phyloP scores from a whole-genome alignment of 1,284 basidiomycete species.

The Tylopilus orsonianus region DNA sequence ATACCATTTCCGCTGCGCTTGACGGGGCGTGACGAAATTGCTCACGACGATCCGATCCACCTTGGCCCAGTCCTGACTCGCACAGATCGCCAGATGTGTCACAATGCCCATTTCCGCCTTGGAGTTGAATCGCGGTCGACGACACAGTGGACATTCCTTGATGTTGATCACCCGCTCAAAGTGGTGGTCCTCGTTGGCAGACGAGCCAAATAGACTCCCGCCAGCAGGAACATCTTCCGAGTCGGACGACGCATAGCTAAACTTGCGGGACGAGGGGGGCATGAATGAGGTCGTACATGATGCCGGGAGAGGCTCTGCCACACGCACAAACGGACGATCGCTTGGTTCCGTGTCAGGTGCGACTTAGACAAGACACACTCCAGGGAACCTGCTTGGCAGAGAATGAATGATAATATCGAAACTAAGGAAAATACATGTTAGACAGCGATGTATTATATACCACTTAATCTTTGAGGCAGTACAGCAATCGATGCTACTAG shows the following conservation, averaged over 20 bases:
- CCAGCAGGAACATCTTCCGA: constrained; percentile 39
- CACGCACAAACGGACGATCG: constrained; percentile 43
- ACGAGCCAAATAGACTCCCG: constrained; percentile 1
- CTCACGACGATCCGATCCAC: constrained; percentile 88
- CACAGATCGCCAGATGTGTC: constrained; percentile 92
- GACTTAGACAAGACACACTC: no score
- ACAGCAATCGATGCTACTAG: no score
- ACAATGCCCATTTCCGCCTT: constrained; percentile 93
- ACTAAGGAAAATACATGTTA: no score
- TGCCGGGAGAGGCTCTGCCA: constrained; percentile 28
- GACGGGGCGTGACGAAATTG: constrained; percentile 94
- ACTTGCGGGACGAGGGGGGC: constrained; percentile 26
- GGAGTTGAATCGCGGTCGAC: constrained; percentile 78
- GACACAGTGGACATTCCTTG: constrained; percentile 92
- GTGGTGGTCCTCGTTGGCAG: constrained; percentile 39
- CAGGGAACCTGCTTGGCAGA: no score
- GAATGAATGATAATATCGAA: no score
- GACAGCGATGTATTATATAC: no score
- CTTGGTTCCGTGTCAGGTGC: constrained; percentile 43
- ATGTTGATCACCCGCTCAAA: constrained; percentile 93
- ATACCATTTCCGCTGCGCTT: constrained; percentile 97
- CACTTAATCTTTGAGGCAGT: no score
- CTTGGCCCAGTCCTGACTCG: constrained; percentile 87
- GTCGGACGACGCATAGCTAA: constrained; percentile 43
- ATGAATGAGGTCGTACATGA: constrained; percentile 21